These are phyloP conservation scores for Neopestalotiopsis sp. DNA, from an alignment of 2,329 filamentous ascomycete species.

Conservation along the genomic window DNA sequence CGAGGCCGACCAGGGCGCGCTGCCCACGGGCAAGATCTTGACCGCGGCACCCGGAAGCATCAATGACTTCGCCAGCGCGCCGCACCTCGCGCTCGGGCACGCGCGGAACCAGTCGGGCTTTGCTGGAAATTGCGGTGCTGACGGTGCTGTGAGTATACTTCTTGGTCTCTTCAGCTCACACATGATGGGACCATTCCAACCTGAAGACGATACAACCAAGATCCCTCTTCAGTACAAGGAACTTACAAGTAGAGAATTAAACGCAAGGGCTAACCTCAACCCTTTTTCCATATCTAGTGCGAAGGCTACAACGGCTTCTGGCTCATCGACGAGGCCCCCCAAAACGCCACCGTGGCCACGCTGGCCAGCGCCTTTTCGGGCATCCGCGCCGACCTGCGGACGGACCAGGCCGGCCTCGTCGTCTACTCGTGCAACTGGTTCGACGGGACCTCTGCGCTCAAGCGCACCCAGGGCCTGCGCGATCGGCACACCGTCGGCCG, in stretches of 20 bases:
- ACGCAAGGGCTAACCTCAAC: too few relatives aligned
- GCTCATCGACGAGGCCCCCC: conserved; percentile 47
- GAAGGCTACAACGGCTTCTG: conserved; percentile 73
- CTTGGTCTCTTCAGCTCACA: not conserved
- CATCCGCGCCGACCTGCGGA: conserved; percentile 71
- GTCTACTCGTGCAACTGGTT: conserved; percentile 71
- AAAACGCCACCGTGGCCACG: conserved; percentile 51
- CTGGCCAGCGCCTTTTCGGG: conserved; percentile 68
- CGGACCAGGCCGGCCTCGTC: conserved; percentile 73
- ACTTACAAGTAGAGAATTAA: too few relatives aligned
- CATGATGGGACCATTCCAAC: not conserved
- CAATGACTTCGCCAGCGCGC: conserved; percentile 68
- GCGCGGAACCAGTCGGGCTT: conserved; percentile 61
- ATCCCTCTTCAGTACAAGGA: too few relatives aligned
- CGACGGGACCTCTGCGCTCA: conserved; percentile 55
- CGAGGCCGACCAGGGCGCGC: conserved; percentile 57
- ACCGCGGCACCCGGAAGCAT: conserved; percentile 60
- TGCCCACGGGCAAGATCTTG: conserved; percentile 67
- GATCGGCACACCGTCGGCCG: conserved; percentile 51
- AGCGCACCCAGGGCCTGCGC: conserved; percentile 62
- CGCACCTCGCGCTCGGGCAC: conserved; percentile 65
- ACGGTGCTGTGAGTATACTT: conserved; percentile 46
- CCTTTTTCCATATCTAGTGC: conserved; percentile 45
- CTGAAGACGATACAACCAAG: too few relatives aligned
- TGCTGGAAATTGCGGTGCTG: conserved; percentile 64